A percentile compares a stretch with the other conserved stretches of the same genome.
Conservation (phyloP, 495 filamentous ascomycete genomes). For the Penicillium alfredii region DNA sequence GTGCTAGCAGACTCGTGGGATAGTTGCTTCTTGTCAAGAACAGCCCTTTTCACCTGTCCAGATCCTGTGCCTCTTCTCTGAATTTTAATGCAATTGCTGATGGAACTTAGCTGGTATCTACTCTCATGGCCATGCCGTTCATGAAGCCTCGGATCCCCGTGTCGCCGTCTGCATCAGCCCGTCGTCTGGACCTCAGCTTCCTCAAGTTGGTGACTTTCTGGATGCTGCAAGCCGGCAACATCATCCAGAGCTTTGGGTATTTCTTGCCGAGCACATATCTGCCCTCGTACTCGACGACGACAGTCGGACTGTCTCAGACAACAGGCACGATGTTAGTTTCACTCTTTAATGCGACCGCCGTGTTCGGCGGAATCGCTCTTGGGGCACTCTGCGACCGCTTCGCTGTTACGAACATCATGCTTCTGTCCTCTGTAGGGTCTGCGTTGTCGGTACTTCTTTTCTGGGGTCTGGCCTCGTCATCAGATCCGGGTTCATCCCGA, state of each 20-base stretch:
- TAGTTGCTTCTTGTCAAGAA: too few species aligned
- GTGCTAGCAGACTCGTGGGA: not conserved
- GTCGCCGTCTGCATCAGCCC: conserved; percentile 19
- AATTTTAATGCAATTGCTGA: not conserved
- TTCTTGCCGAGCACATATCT: conserved; percentile 65
- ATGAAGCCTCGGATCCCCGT: conserved; percentile 53
- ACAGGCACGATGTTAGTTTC: conserved; percentile 47
- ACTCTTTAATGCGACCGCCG: conserved; percentile 51
- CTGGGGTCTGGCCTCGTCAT: conserved; percentile 52
- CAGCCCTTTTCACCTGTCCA: too few species aligned
- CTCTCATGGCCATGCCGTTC: conserved; percentile 50
- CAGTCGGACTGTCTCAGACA: conserved; percentile 39
- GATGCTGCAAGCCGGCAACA: conserved; percentile 50
- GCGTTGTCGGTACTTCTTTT: conserved; percentile 56
- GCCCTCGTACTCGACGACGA: conserved; percentile 49
- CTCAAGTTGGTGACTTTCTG: conserved; percentile 45
- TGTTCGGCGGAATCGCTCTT: conserved; percentile 53
- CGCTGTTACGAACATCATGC: conserved; percentile 54
- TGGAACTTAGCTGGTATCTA: conserved; percentile 32
- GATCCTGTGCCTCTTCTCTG: too few species aligned
- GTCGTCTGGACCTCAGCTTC: conserved; percentile 44
- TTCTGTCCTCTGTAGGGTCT: conserved; percentile 53
- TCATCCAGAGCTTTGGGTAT: conserved; percentile 58
- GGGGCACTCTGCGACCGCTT: conserved; percentile 56
- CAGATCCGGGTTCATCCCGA: conserved; percentile 19